A percentile compares a stretch with the other conserved stretches of the same genome.
These are phyloP conservation scores for Canna indica DNA, from an alignment of 176 grass and related monocot species.

Conservation along the genomic window DNA sequence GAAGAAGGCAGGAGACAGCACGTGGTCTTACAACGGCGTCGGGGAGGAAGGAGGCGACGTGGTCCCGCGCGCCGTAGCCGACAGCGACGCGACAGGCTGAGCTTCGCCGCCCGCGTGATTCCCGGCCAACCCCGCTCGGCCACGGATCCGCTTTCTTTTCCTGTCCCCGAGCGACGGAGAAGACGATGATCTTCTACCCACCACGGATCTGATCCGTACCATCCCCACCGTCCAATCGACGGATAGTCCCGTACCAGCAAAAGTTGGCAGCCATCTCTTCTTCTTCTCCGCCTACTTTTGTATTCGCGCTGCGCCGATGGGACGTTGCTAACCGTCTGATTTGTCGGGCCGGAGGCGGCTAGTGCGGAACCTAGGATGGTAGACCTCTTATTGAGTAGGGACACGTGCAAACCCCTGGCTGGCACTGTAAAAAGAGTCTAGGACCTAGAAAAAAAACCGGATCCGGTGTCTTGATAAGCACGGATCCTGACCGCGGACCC, in stretches of 20 bases:
- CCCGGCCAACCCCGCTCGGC: background rate
- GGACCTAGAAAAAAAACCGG: no score
- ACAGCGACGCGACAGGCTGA: background rate
- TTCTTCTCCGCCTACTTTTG: background rate
- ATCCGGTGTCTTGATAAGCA: no score
- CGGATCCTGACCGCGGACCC: no score
- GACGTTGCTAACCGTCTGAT: background rate
- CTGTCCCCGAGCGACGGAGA: background rate
- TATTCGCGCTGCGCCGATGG: background rate
- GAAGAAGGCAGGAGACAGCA: background rate
- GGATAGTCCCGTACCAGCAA: no score
- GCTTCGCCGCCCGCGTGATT: conserved; percentile 1
- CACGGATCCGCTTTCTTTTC: background rate
- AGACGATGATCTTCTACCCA: no score
- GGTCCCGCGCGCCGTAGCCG: background rate
- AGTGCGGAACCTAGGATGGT: background rate
- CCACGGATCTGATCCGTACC: background rate
- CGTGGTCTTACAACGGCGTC: background rate
- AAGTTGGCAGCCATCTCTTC: no score
- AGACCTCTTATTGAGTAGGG: background rate
- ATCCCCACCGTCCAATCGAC: background rate
- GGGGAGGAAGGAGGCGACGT: background rate
- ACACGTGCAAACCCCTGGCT: no score
- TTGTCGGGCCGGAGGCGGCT: background rate
- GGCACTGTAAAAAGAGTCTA: no score